Conservation (phyloP, 257 asterid genomes). For the Marsdenia floribunda region DNA sequence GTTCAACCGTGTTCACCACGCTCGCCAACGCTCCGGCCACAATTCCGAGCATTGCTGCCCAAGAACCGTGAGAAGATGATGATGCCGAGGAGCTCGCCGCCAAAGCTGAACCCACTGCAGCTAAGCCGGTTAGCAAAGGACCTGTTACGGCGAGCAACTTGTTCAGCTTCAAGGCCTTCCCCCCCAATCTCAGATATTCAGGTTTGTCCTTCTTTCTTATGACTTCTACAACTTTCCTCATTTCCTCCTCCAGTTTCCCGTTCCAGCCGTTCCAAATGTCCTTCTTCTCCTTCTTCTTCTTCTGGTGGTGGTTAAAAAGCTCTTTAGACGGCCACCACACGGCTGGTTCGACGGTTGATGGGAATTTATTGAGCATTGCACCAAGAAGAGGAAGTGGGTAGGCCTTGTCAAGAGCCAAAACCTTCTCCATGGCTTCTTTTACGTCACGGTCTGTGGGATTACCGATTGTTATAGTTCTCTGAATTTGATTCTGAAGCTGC, state of each 20-base stretch:
- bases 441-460: conserved; percentile 36
- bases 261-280: conserved; percentile 44
- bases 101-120: conserved; percentile 44
- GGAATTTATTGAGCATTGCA: conserved; percentile 33
- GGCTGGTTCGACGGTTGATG: conserved; percentile 39
- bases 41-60: conserved; percentile 41
- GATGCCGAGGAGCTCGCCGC: conserved; percentile 18
- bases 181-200: conserved; percentile 47
- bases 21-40: conserved; percentile 62
- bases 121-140: conserved; percentile 60
- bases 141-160: conserved; percentile 39
- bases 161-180: conserved; percentile 52
- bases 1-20: conserved; percentile 55
- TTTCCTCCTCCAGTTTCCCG: conserved; percentile 44
- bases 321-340: conserved; percentile 45
- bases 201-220: conserved; percentile 37
- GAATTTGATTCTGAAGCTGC: conserved; percentile 44
- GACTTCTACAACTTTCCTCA: conserved; percentile 32
- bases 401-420: conserved; percentile 58
- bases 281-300: neutral
- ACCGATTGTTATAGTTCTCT: conserved; percentile 33
- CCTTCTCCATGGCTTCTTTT: conserved; percentile 45
- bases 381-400: conserved; percentile 50
- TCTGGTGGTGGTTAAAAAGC: conserved; percentile 4
- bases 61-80: conserved; percentile 12